Base-by-base conservation (phyloP, 495 filamentous ascomycete genomes). In the Margaritispora aquatica region DNA sequence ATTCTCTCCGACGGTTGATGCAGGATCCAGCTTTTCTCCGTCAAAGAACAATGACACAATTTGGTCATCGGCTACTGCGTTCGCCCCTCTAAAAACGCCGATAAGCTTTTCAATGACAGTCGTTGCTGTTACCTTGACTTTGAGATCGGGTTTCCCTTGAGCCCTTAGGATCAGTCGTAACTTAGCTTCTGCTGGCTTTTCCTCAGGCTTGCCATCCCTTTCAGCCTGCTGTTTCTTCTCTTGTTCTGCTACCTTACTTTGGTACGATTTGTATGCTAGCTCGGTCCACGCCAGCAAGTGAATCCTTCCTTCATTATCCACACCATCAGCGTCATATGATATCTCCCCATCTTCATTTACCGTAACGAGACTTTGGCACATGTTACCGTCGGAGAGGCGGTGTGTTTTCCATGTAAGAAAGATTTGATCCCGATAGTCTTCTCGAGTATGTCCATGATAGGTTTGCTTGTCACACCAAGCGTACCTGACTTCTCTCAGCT, bases 401-500 rank as follows among this genome's bases (percentile, higher is more conserved):
- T 83, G 83, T 8, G 83, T 81, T 53, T 84, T 86, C 87, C 90
- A 96, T 1, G 88, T 93, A 17, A 97, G 70, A 63, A 90, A 88
- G 9, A 96, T 73, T 7, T 73, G 67, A 22, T 70, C 69, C 17
- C 78, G 72, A 41, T 76, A 58, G 9, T 77, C 76, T 1, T 67
- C 63, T 1, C 70, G 21, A 29, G 63, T 48, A 20, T 56, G 54
- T 8, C 66, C 65, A 38, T 64, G 61, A 50, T 90, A 75, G 2
- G 65, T 70, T 61, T 90, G 85, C 22, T 74, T 77, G 13, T 79
- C 70, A 61, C 80, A 89, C 89, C 89, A 96, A 23, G 79, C 79
- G 36, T 79, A 48, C 23, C 84, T 80, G 15, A 88, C 85, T 47
- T 88, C 83, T 61, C 79, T 79, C 8, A 94, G 68, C 0, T 78